Conservation (phyloP, 2,329 filamentous ascomycete species). For the Fusarium nanum region DNA sequence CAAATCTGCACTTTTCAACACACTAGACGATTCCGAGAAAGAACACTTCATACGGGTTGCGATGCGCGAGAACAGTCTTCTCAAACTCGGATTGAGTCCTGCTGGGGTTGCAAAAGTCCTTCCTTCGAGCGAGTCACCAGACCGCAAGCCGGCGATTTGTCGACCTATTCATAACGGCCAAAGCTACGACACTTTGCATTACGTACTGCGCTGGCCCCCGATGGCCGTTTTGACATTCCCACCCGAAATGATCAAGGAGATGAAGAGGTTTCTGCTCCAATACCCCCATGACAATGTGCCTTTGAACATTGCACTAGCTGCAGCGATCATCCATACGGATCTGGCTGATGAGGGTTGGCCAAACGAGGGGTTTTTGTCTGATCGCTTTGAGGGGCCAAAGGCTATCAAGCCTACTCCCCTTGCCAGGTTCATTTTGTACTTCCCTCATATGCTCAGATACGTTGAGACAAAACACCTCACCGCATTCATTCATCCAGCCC, state of each 20-base stretch:
- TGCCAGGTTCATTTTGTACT: background rate
- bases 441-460: constrained; percentile 8
- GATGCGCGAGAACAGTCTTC: background rate
- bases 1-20: background rate
- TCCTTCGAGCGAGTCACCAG: background rate
- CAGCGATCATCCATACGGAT: background rate
- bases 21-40: fast-evolving
- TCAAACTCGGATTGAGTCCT: background rate
- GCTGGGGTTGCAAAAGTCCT: background rate
- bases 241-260: background rate
- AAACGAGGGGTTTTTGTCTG: background rate
- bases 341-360: fast-evolving
- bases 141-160: background rate
- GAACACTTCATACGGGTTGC: fast-evolving
- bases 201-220: background rate
- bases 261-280: fast-evolving
- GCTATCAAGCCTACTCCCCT: background rate
- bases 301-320: background rate
- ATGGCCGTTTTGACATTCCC: background rate
- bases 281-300: background rate
- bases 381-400: background rate
- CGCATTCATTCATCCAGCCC: background rate
- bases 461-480: background rate
- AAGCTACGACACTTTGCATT: background rate
- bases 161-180: background rate